phyloP scores from a whole-genome alignment of 2,329 filamentous ascomycete species.

The Monosporascus sp. region DNA sequence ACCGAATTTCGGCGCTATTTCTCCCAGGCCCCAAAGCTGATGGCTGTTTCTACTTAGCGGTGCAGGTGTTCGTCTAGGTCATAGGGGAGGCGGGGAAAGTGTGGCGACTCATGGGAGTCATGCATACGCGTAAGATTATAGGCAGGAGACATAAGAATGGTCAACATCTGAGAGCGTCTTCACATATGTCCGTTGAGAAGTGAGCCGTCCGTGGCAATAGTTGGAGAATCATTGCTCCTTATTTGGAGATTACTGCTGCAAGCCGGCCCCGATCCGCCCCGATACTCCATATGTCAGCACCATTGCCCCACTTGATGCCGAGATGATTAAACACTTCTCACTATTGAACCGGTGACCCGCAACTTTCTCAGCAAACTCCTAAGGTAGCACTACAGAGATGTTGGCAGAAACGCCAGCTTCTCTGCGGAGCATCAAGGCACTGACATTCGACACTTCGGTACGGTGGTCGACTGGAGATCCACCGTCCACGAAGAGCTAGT shows the following conservation, averaged over 20 bases:
- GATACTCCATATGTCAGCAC: neutral
- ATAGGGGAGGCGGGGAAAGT: too few relatives aligned
- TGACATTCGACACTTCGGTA: slow-evolving; percentile 75
- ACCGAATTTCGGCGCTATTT: too few relatives aligned
- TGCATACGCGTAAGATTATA: too few relatives aligned
- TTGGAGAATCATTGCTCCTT: too few relatives aligned
- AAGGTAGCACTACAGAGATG: slow-evolving; percentile 2
- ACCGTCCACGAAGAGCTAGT: slow-evolving; percentile 58
- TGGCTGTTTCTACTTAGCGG: too few relatives aligned
- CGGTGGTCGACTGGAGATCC: slow-evolving; percentile 72
- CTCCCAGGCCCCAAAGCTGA: too few relatives aligned
- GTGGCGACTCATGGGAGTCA: too few relatives aligned
- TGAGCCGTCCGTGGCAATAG: too few relatives aligned
- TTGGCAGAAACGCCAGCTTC: slow-evolving; percentile 8
- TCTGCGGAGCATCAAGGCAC: slow-evolving; percentile 42
- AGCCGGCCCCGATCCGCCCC: neutral
- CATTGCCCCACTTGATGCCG: neutral
- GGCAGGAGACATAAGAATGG: too few relatives aligned
- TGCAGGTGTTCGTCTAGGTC: too few relatives aligned
- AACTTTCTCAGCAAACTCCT: neutral
- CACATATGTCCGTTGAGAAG: too few relatives aligned
- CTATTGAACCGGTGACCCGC: neutral
- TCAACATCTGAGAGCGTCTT: too few relatives aligned
- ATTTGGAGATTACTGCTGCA: neutral
- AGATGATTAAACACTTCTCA: neutral